phyloP scores from a whole-genome alignment of 225 moss, liverwort and hornwort species.

The Sphagnum tenellum region DNA sequence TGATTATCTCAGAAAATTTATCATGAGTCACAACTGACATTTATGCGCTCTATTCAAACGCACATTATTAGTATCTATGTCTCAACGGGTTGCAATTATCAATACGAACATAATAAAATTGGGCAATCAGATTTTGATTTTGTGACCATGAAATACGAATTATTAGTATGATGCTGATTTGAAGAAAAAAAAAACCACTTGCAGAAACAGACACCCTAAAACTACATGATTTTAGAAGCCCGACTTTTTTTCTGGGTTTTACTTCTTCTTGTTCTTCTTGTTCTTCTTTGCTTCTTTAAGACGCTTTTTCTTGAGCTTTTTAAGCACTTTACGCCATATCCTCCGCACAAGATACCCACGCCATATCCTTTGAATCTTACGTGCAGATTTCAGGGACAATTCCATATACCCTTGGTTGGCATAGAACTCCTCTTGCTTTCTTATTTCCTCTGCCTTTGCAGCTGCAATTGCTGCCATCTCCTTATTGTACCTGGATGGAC shows the following conservation, averaged over 20 bases:
- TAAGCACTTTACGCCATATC: constrained; percentile 44
- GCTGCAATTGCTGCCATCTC: constrained; percentile 48
- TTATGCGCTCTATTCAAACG: too few relatives aligned
- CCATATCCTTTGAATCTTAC: constrained; percentile 78
- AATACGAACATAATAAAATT: too few relatives aligned
- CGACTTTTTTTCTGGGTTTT: constrained; percentile 3
- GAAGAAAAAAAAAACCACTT: too few relatives aligned
- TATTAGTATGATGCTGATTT: too few relatives aligned
- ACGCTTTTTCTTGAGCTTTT: constrained; percentile 51
- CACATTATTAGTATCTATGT: too few relatives aligned
- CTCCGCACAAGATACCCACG: constrained; percentile 55
- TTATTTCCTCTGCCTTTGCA: constrained; percentile 26
- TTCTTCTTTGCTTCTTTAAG: constrained; percentile 32
- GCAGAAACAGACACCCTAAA: background rate
- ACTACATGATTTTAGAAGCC: constrained; percentile 10
- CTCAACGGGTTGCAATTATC: too few relatives aligned
- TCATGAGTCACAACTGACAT: too few relatives aligned
- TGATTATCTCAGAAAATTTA: too few relatives aligned
- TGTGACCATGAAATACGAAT: too few relatives aligned
- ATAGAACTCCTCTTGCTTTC: constrained; percentile 50
- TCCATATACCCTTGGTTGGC: constrained; percentile 71
- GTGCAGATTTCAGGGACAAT: constrained; percentile 46
- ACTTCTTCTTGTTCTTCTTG: constrained; percentile 31
- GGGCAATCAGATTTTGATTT: too few relatives aligned
- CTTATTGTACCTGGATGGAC: constrained; percentile 31